These are phyloP conservation scores for Castanospermum australe DNA, from an alignment of 306 rosid genomes.

Conservation along the genomic window DNA sequence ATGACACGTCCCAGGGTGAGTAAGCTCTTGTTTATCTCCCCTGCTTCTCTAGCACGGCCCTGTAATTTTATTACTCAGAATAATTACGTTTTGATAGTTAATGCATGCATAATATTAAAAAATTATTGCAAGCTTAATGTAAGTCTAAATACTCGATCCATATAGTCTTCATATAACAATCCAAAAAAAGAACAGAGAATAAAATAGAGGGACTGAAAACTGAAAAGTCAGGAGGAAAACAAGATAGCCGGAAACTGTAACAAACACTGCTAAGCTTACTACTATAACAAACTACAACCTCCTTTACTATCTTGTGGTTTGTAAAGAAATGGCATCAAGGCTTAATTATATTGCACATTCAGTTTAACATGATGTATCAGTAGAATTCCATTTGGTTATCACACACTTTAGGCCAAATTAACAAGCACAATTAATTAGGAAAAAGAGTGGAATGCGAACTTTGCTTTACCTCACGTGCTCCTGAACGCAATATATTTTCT, in stretches of 20 bases:
- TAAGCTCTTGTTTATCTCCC: slow-evolving; percentile 98
- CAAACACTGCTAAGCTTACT: neutral
- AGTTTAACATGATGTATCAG: neutral
- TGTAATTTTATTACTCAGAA: slow-evolving; percentile 32
- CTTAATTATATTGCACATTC: neutral
- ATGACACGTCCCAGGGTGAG: slow-evolving; percentile 97
- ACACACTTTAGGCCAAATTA: neutral
- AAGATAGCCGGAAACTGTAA: neutral
- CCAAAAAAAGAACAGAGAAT: neutral
- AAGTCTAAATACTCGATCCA: neutral
- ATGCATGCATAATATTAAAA: neutral
- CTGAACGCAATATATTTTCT: slow-evolving; percentile 93
- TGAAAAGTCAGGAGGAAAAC: neutral
- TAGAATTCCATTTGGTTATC: slow-evolving; percentile 1
- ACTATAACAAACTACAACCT: neutral
- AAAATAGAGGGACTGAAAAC: neutral
- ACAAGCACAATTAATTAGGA: neutral
- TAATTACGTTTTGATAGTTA: neutral
- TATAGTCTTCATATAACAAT: neutral
- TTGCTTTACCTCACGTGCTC: slow-evolving; percentile 86
- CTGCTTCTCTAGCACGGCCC: slow-evolving; percentile 99
- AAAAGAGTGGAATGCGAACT: slow-evolving; percentile 4
- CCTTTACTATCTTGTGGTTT: too few species aligned
- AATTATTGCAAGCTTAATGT: neutral
- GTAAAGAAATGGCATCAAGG: too few species aligned